A percentile compares a stretch with the other conserved stretches of the same genome.
These are phyloP conservation scores for Yarrowia deformans DNA, from an alignment of 805 yeast species.

Conservation along the genomic window DNA sequence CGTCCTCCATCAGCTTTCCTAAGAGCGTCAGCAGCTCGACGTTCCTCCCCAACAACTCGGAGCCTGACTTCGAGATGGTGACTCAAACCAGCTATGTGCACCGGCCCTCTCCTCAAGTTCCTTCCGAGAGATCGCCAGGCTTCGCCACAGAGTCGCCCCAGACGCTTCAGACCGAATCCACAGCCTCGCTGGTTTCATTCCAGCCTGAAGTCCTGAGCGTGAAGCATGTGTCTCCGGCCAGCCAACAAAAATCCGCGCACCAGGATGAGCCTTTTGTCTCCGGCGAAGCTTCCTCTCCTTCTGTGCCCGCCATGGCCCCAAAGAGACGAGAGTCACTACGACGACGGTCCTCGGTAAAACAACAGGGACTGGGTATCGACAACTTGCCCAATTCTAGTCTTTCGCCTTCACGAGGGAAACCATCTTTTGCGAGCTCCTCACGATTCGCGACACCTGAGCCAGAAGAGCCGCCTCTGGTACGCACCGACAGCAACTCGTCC, in stretches of 20 bases:
- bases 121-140: slow-evolving; percentile 4
- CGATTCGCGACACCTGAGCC: slow-evolving; percentile 21
- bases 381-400: background rate
- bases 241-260: background rate
- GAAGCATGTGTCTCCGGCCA: background rate
- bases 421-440: background rate
- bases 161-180: background rate
- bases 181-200: background rate
- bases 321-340: slow-evolving; percentile 30
- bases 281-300: background rate
- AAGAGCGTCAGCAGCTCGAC: slow-evolving; percentile 19
- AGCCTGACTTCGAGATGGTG: slow-evolving; percentile 33
- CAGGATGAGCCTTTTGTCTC: background rate
- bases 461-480: slow-evolving; percentile 6
- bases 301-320: slow-evolving; percentile 32
- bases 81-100: background rate
- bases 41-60: slow-evolving; percentile 14
- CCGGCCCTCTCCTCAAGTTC: slow-evolving; percentile 6
- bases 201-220: background rate
- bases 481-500: slow-evolving; percentile 30
- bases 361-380: slow-evolving; percentile 23
- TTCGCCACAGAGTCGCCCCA: slow-evolving; percentile 3
- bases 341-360: slow-evolving; percentile 6
- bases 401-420: background rate
- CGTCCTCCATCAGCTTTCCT: background rate